These are phyloP conservation scores for Ballota nigra DNA, from an alignment of 257 asterid species.

Conservation along the genomic window DNA sequence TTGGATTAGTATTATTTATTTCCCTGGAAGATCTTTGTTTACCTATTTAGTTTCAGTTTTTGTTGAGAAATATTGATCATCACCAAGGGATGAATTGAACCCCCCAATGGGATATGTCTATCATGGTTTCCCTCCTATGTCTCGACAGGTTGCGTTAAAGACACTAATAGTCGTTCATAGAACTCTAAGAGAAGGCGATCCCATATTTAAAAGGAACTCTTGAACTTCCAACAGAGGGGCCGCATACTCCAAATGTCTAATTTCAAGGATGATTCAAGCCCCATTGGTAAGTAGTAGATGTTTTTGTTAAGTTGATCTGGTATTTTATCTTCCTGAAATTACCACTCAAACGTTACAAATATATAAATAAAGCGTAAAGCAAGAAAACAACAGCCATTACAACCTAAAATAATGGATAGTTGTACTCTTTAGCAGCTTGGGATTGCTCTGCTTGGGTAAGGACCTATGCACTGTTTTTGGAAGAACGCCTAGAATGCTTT, in stretches of 20 bases:
- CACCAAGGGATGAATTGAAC: neutral
- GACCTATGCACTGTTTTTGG: conserved; percentile 80
- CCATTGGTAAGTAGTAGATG: conserved; percentile 49
- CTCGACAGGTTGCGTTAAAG: conserved; percentile 79
- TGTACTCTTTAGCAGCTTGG: conserved; percentile 68
- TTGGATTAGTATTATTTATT: neutral
- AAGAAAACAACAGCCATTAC: conserved; percentile 8
- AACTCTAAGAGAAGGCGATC: conserved; percentile 91
- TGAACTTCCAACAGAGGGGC: conserved; percentile 83
- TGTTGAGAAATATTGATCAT: neutral
- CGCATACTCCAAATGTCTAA: conserved; percentile 81
- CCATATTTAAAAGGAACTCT: conserved; percentile 74
- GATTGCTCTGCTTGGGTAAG: conserved; percentile 98
- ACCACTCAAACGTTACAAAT: neutral
- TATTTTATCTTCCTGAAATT: neutral
- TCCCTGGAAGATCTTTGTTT: neutral
- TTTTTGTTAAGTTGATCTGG: neutral
- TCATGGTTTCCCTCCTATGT: conserved; percentile 4
- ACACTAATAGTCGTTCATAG: conserved; percentile 80
- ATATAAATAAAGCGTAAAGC: neutral
- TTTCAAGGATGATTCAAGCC: conserved; percentile 95
- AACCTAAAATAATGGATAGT: conserved; percentile 4
- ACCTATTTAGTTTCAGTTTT: neutral
- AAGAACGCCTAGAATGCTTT: conserved; percentile 93
- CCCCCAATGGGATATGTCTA: neutral